Base-by-base conservation (phyloP, 495 filamentous ascomycete species). In the Podospora conica region DNA sequence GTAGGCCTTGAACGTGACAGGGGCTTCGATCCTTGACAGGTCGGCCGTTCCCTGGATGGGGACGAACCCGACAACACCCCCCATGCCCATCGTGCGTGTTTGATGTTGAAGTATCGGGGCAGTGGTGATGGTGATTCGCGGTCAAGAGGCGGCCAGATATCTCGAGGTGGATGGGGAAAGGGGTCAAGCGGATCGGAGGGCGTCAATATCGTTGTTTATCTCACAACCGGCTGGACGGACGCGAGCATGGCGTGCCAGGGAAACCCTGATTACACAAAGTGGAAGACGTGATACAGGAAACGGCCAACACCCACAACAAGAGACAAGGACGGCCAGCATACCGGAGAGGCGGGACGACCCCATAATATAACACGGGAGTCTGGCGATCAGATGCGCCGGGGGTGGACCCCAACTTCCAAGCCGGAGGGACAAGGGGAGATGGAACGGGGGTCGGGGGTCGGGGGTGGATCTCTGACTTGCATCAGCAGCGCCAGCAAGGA, bases 1-100 rank as follows among this genome's bases (percentile, higher is more conserved):
- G 69, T 90, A 89, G 12, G 86, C 85, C 79, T 86, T 87, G 62
- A 83, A 28, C 33, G 86, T 88, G 53, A 88, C 84, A 20, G 87
- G 87, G n/a, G 87, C 85, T 71, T 89, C 87, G 70, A 87, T 81
- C 61, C 81, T 80, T 48, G 76, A 74, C 29, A 79, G 73, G 68
- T 86, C 82, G 71, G 73, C 65, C 28, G 77, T 78, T 53, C 76
- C 75, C 66, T 61, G 25, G 56, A 74, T 60, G 55, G 74, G 69
- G 57, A 68, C 68, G 27, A 68, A 22, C 23, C 58, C 67, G 58
- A 56, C 65, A 29, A 59, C 61, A 29, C 68, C 72, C 72, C 68
- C 72, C 72, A 74, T 74, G 29, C 63, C 63, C 63, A 64, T 64
- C 3, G 22, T 64, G 63, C 15, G 25, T 54, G 23, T 15, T 48